phyloP scores from a whole-genome alignment of 768 basidiomycete genomes.

The Mycena alexandri region DNA sequence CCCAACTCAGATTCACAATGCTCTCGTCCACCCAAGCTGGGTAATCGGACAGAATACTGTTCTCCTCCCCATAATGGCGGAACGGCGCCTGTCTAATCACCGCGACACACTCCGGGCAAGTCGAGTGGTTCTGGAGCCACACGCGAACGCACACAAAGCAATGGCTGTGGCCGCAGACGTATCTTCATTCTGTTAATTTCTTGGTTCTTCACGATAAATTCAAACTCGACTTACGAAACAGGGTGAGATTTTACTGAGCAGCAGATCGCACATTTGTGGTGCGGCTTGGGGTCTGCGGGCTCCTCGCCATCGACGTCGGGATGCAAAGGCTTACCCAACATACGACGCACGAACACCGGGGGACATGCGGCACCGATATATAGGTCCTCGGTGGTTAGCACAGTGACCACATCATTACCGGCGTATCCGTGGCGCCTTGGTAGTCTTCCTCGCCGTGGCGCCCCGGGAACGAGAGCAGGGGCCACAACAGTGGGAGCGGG shows the following conservation, averaged over 20 bases:
- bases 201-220: background rate
- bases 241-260: background rate
- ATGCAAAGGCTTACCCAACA: too few relatives aligned
- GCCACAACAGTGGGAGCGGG: too few relatives aligned
- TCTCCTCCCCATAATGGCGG: background rate
- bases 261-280: background rate
- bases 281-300: background rate
- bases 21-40: background rate
- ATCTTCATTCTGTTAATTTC: background rate
- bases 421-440: too few relatives aligned
- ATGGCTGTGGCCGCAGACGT: slow-evolving; percentile 3
- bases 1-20: background rate
- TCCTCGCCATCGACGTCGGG: too few relatives aligned
- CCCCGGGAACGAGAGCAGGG: too few relatives aligned
- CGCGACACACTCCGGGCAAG: background rate
- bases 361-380: background rate
- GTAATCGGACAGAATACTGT: background rate
- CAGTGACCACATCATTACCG: too few relatives aligned
- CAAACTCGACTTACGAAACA: background rate
- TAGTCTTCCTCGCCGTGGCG: too few relatives aligned
- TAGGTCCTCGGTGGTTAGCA: background rate
- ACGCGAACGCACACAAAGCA: background rate
- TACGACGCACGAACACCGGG: background rate
- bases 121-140: background rate
- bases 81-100: background rate